phyloP scores from a whole-genome alignment of 1,284 basidiomycete species.

The Ustilago bromivora region DNA sequence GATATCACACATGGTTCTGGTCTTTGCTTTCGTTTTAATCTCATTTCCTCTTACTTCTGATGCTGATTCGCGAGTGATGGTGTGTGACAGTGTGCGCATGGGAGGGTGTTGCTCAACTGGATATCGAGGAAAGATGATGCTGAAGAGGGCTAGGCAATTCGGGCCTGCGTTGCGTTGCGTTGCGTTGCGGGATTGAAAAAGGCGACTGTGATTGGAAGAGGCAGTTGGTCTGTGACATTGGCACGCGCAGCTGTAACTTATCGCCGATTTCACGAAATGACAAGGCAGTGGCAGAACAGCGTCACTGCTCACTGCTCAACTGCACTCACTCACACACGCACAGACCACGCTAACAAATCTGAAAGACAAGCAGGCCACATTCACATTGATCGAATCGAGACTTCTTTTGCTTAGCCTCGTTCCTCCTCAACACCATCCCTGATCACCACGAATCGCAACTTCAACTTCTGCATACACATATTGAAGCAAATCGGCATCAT shows the following conservation, averaged over 20 bases:
- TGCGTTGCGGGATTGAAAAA: slow-evolving; percentile 1
- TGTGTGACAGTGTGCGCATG: background rate
- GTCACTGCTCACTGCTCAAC: background rate
- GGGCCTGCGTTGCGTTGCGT: background rate
- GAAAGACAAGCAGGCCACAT: too few relatives aligned
- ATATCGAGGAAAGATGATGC: background rate
- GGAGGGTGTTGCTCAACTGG: too few relatives aligned
- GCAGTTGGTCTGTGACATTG: background rate
- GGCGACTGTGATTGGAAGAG: background rate
- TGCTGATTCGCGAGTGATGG: background rate
- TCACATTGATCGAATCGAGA: too few relatives aligned
- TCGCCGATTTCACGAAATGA: background rate
- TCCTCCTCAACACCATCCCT: background rate
- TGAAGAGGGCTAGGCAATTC: too few relatives aligned
- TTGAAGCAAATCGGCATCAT: too few relatives aligned
- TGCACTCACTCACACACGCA: background rate
- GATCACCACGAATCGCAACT: background rate
- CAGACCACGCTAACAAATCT: background rate
- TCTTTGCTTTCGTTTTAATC: background rate
- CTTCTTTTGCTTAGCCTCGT: background rate
- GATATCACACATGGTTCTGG: background rate
- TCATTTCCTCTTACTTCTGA: background rate
- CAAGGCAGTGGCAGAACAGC: background rate
- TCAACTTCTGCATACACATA: too few relatives aligned
- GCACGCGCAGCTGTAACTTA: slow-evolving; percentile 3